Evolutionary conservation across 106 monocot genomes (phyloP), one percentile per base, ranked within the genome.

Genomic region (Phalaenopsis aphrodite): DNA sequence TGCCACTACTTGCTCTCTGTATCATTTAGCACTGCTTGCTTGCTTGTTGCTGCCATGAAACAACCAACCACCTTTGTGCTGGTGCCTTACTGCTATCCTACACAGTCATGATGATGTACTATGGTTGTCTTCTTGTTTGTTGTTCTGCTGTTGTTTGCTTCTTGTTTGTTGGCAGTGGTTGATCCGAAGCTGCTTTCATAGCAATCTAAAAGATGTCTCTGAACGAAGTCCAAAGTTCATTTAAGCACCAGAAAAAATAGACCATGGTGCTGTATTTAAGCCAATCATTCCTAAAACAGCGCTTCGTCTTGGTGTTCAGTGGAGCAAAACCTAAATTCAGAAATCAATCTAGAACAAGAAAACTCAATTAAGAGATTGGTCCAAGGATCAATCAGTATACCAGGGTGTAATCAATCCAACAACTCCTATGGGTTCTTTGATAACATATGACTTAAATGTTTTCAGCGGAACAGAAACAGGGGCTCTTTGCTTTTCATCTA

Each of bases 331-430:
- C 11, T 12, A 69, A 69, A 41, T 19, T 19, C 38, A 37, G 69
- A 39, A 30, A 30, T 37, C 11, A 39, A 12, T 69, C 69, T 11
- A 9, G 11, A 38, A 14, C 30, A 69, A 39, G 30, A 69, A 69
- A 39, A 15, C 11, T 39, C 8, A 39, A 14, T 30, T 16, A 38
- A 37, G 38, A 69, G 52, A 37, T 39, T 39, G 39, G 6, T 11
- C 30, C 12, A 14, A 8, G 5, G 6, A 74, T 17, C 74, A 42
- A 8, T 72, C 5, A 57, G 75, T 43, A 42, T 99, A 99, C 99
- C 99, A 99, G 61, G 99, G 99, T 21, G 99, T 95, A 61, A 99
- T 99, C 47, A 99, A 81, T 16, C 89, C 99, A 88, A 99, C 95
- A 79, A 99, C 93, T 77, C 99, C 99, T 75, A 99, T 91, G 14